Conservation (phyloP, 78 protist genomes). For the Dictyostelium firmibasis region DNA sequence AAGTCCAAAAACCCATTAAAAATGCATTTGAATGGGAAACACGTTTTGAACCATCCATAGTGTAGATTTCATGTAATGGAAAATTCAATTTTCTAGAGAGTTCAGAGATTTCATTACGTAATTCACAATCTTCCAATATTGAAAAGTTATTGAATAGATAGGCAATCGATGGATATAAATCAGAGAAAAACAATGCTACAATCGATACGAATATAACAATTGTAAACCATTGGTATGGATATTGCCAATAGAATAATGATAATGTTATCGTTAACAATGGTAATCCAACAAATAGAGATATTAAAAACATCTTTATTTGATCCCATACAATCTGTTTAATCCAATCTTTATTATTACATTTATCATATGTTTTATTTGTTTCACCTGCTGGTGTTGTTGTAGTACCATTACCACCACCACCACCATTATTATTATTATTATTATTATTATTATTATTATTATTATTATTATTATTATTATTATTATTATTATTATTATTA, state of each 20-base stretch:
- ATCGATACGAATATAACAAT: slow-evolving; percentile 56
- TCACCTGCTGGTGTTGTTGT: slow-evolving; percentile 7
- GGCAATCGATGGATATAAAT: slow-evolving; percentile 61
- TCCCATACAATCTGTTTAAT: slow-evolving; percentile 41
- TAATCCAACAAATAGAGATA: slow-evolving; percentile 47
- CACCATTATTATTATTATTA: not conserved
- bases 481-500: too few relatives aligned
- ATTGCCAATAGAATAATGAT: slow-evolving; percentile 50
- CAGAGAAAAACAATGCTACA: slow-evolving; percentile 58
- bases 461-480: too few relatives aligned
- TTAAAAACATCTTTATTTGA: slow-evolving; percentile 71
- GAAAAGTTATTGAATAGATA: slow-evolving; percentile 57
- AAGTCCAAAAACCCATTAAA: slow-evolving; percentile 60
- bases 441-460: not conserved
- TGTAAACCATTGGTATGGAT: slow-evolving; percentile 69
- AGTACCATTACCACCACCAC: too few relatives aligned
- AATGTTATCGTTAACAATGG: slow-evolving; percentile 54
- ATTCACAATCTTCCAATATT: slow-evolving; percentile 49
- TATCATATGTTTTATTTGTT: not conserved
- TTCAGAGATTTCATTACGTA: slow-evolving; percentile 35
- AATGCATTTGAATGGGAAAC: slow-evolving; percentile 73
- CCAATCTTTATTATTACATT: slow-evolving; percentile 12
- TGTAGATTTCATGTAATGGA: slow-evolving; percentile 53
- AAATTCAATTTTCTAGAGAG: slow-evolving; percentile 44
- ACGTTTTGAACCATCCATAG: slow-evolving; percentile 75